Base-by-base conservation (phyloP, 2,329 filamentous ascomycete species). In the Zarea fungicola region DNA sequence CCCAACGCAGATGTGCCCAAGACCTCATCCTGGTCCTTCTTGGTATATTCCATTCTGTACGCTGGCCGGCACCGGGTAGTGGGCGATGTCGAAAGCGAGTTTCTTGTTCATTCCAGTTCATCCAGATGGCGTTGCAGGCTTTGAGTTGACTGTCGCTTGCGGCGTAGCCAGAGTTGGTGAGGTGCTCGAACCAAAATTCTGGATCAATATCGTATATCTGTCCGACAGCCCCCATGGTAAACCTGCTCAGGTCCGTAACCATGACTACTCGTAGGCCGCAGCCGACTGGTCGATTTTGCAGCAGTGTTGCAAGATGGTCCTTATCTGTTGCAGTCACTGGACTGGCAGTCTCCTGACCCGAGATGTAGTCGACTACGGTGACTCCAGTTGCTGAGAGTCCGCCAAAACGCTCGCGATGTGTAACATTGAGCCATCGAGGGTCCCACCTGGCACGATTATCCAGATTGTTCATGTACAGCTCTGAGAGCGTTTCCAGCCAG, bases 121-220 rank as follows among this genome's bases (percentile, higher is more conserved):
- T 55, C 58, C 60, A 62, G 1, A 59, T 54, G 13, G 58, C 60
- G 10, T 61, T 62, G 35, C 57, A 60, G 14, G 62, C 37, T 36
- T 62, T 62, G 11, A 62, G 51, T 1, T 59, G 58, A 22, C 60
- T 58, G 32, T 62, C 60, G 40, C 57, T 52, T 25, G 55, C 60
- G 6, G 56, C 54, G 25, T 62, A 62, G 2, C 60, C 56, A 16
- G 59, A 62, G 16, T 59, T 54, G 9, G 55, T 48, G 13, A 62
- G 59, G 18, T 62, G 57, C 16, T 62, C 60, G 32, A 60, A 60
- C 60, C 60, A 62, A 23, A 62, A 62, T 16, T 61, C 60, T 4
- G 60, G 57, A 10, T 62, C 60, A 6, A 62, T 49, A 2, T 54
- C 44, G 47, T 59, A 61, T 2, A 56, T n/a, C 6, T 62, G 60